Evolutionary conservation across 176 grass and related monocot genomes (phyloP).

Genomic region (Lolium multiflorum): DNA sequence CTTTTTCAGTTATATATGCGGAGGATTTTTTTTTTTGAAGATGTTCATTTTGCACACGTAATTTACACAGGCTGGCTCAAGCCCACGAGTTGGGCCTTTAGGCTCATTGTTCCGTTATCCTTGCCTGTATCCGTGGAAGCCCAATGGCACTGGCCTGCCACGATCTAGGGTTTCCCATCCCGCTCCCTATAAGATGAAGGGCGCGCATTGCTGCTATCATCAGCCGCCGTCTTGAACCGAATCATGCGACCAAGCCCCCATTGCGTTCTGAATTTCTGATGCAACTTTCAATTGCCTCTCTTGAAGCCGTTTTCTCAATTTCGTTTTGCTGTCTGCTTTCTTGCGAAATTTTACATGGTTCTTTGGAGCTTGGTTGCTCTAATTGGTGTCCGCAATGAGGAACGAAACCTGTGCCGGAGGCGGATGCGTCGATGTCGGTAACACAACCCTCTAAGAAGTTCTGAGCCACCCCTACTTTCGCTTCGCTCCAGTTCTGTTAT

Average conservation of each 20-base stretch:
- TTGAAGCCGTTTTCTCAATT: neutral
- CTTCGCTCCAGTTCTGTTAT: neutral
- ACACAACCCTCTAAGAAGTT: conserved; percentile 97
- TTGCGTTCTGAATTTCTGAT: neutral
- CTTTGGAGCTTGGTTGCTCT: no score
- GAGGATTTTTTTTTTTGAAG: no score
- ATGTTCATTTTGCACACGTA: neutral
- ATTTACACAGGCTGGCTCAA: neutral
- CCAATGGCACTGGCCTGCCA: neutral
- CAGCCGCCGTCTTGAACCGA: conserved; percentile 9
- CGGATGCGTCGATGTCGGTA: conserved; percentile 63
- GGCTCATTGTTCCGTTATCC: neutral
- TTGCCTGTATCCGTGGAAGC: neutral
- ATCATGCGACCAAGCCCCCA: no score
- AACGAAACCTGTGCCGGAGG: conserved; percentile 62
- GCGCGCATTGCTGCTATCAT: neutral
- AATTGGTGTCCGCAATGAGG: conserved; percentile 57
- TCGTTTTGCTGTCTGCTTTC: neutral
- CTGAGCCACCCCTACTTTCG: conserved; percentile 40
- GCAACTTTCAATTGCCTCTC: neutral
- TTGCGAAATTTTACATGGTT: neutral
- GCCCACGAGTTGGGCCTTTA: neutral
- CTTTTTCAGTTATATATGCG: no score
- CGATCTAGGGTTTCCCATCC: conserved; percentile 36
- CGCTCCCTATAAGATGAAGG: neutral